Base-by-base conservation (phyloP, 441 rosid species). In the Populus trichocarpa region DNA sequence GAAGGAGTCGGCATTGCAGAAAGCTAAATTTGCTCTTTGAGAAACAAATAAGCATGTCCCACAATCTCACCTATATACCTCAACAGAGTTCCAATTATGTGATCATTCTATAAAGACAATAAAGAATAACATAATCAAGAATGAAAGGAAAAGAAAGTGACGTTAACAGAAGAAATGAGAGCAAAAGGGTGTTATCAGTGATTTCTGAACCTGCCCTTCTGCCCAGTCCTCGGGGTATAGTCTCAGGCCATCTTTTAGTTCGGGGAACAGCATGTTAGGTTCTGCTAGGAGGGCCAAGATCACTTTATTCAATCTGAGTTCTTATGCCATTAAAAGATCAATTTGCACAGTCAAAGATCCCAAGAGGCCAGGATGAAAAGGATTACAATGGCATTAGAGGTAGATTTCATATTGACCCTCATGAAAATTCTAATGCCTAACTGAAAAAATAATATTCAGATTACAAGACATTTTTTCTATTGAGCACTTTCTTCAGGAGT, bases 21-120 rank as follows among this genome's bases (percentile, higher is more conserved):
- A 83, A 86, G 88, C 76, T 86, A 87, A 81, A 95, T 97, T 81
- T 90, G 97, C 75, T 95, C 97, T 84, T 88, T 90, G 83, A 95
- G 83, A 86, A 91, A 93, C 83, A 91, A 84, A 84, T 88, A 95
- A 25, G 91, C 76, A 74, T 90, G 97, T 57, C 97, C 98, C 32
- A 88, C 88, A 80, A 93, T 88, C 87, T 91, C 97, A 74, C 88
- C 86, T 74, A 85, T 81, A 76, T 59, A 30, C 67, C 36, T 68
- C 10, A 57, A 46, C 32, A 63, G 7, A 28, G 30, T 33, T 73
- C 57, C 42, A 36, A 33, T 8, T 22, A 38, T 78, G 36, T 63
- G n/a, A 59, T 65, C 16, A 65, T 11, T 75, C 22, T 42, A 42
- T 0, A 75, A 46, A 66, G 12, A 30, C 53, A 42, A 75, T 63